phyloP scores from a whole-genome alignment of 2,329 filamentous ascomycete genomes.

The Phialocephala subalpina region DNA sequence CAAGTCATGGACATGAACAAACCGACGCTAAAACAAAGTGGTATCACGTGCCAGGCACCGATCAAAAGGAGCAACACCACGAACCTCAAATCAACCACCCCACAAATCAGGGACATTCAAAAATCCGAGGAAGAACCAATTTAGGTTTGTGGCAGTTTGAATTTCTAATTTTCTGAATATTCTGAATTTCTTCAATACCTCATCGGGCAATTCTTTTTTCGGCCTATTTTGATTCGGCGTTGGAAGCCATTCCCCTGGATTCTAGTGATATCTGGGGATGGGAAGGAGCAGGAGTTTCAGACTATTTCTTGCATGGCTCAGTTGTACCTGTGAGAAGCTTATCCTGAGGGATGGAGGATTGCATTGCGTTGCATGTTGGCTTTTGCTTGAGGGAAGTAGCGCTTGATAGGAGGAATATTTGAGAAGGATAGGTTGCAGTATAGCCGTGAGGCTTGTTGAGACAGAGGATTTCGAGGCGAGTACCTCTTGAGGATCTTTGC shows the following conservation, averaged over 20 bases:
- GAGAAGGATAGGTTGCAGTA: not conserved
- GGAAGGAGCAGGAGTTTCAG: conserved; percentile 4
- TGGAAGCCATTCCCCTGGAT: not conserved
- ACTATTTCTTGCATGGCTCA: not conserved
- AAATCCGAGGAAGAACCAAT: not conserved
- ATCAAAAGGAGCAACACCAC: not conserved
- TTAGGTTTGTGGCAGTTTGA: not conserved
- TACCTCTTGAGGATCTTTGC: not conserved
- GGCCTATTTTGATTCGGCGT: conserved; percentile 3
- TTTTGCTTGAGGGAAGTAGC: not conserved
- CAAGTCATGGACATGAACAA: not conserved
- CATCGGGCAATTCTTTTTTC: not conserved
- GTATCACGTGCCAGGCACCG: not conserved
- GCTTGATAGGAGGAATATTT: not conserved
- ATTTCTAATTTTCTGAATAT: not conserved
- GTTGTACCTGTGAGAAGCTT: conserved; percentile 5
- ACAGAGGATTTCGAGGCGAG: not conserved
- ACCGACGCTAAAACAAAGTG: not conserved
- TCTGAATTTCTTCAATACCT: not conserved
- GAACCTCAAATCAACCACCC: not conserved
- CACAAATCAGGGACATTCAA: not conserved
- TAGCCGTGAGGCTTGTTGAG: not conserved
- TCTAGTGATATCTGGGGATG: not conserved
- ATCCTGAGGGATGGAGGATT: not conserved
- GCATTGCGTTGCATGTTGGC: conserved; percentile 1